Evolutionary conservation across 2,329 filamentous ascomycete genomes (phyloP).

Genomic region (Penicillium sclerotigenum): DNA sequence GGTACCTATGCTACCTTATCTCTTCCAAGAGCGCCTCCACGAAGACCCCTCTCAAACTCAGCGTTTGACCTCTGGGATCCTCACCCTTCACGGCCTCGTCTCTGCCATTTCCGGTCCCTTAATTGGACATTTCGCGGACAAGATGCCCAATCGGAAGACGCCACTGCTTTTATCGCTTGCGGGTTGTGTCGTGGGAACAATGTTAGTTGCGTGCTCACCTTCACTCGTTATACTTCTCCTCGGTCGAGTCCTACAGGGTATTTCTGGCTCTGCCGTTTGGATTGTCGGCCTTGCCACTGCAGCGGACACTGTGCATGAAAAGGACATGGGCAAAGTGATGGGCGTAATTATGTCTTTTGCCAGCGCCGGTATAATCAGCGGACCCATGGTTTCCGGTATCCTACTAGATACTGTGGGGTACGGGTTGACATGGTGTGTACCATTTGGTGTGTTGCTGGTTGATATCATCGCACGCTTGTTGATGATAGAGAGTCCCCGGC

Average conservation of each 20-base stretch:
- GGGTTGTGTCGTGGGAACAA: slow-evolving; percentile 12
- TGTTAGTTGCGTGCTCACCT: slow-evolving; percentile 8
- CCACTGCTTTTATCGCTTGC: slow-evolving; percentile 13
- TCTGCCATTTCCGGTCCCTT: slow-evolving; percentile 9
- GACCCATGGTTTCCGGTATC: slow-evolving; percentile 18
- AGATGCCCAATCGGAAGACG: background rate
- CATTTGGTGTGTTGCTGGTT: slow-evolving; percentile 16
- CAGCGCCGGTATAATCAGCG: slow-evolving; percentile 13
- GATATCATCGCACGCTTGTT: slow-evolving; percentile 25
- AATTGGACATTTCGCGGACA: slow-evolving; percentile 15
- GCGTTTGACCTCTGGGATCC: slow-evolving; percentile 21
- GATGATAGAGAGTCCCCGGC: slow-evolving; percentile 21
- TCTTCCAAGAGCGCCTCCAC: slow-evolving; percentile 30
- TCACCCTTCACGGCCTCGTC: slow-evolving; percentile 27
- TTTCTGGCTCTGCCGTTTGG: slow-evolving; percentile 24
- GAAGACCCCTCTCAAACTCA: slow-evolving; percentile 26
- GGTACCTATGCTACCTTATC: slow-evolving; percentile 34
- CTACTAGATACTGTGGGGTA: slow-evolving; percentile 23
- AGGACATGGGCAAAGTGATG: slow-evolving; percentile 21
- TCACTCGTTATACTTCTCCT: slow-evolving; percentile 9
- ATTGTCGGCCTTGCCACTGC: slow-evolving; percentile 25
- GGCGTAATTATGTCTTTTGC: slow-evolving; percentile 17
- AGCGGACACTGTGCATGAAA: slow-evolving; percentile 12
- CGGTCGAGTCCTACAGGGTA: background rate
- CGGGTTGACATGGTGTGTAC: slow-evolving; percentile 22